Evolutionary conservation across 345 rosid genomes (phyloP), one percentile per base, ranked within the genome.

Genomic region (Boechera divaricarpa): DNA sequence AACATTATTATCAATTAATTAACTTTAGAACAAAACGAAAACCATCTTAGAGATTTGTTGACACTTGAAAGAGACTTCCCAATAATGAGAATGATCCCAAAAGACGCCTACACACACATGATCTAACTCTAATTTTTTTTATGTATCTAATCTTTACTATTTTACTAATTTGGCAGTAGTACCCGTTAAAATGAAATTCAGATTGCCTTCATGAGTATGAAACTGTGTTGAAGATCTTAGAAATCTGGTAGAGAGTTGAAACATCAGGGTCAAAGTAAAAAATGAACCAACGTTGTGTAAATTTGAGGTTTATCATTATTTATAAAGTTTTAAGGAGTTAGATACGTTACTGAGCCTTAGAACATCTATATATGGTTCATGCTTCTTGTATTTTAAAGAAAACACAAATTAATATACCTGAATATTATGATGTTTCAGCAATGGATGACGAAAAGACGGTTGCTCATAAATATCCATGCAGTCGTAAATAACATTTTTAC

Each of bases 401-500:
- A 51, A 51, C 5, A 5, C 2, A 51, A 51, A 21, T 0, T 9
- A 18, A 1, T 7, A 18, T 18, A 51, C 55, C 55, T 51, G 55
- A 51, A 51, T 8, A 3, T 21, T 51, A 51, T 51, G 55, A 51
- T 21, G 12, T 18, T 21, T 8, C 12, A 51, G 55, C 29, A 18
- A 21, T 51, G 29, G 55, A 21, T 51, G 55, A 8, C 12, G 1
- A 49, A 51, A 29, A 18, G 29, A 51, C 12, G 55, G 55, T 51
- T 51, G 55, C 2, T 51, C 11, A 9, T 51, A 51, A 8, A 51
- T 51, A 51, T 51, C 55, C 12, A 51, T 18, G 55, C 55, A 51
- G 55, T 51, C 28, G 29, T 51, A 51, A 51, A 51, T 51, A 24
- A 51, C 29, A 51, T 18, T 51, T 51, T 51, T 51, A 51, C 55